A percentile compares a stretch with the other conserved stretches of the same genome.
Evolutionary conservation across 306 rosid species (phyloP).

Genomic region (Acacia confusa): DNA sequence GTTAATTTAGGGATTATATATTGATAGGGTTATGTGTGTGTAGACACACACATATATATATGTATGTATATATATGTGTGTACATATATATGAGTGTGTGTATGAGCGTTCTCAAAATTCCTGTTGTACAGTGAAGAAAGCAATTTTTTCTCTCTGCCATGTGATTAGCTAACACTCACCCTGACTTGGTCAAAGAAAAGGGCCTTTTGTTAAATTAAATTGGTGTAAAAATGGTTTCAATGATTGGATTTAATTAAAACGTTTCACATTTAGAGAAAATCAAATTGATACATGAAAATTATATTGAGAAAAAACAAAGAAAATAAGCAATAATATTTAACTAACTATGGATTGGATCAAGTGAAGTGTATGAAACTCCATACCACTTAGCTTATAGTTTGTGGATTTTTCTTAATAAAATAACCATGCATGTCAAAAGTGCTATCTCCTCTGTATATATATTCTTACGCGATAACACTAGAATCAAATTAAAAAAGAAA

Average conservation of each 20-base stretch:
- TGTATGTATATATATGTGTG: too few species aligned
- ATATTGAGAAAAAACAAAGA: background rate
- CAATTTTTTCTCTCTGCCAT: background rate
- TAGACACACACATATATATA: too few species aligned
- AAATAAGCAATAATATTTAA: too few species aligned
- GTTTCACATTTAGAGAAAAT: background rate
- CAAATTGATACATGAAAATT: background rate
- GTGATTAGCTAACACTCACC: background rate
- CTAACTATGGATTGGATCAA: too few species aligned
- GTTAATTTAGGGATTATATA: too few species aligned
- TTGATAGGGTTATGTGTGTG: too few species aligned
- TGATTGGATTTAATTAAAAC: background rate
- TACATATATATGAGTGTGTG: too few species aligned
- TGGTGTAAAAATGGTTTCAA: background rate
- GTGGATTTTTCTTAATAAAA: too few species aligned
- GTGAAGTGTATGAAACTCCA: too few species aligned
- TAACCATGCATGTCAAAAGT: background rate
- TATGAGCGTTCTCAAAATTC: background rate
- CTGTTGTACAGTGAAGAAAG: background rate
- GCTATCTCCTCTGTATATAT: background rate
- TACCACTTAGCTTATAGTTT: too few species aligned
- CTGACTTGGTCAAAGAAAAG: background rate
- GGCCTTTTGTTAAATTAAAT: background rate
- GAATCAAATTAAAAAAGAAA: too few species aligned
- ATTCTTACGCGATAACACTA: too few species aligned